Conservation (phyloP, 1,284 basidiomycete species). For the Ustilago cynodontis region DNA sequence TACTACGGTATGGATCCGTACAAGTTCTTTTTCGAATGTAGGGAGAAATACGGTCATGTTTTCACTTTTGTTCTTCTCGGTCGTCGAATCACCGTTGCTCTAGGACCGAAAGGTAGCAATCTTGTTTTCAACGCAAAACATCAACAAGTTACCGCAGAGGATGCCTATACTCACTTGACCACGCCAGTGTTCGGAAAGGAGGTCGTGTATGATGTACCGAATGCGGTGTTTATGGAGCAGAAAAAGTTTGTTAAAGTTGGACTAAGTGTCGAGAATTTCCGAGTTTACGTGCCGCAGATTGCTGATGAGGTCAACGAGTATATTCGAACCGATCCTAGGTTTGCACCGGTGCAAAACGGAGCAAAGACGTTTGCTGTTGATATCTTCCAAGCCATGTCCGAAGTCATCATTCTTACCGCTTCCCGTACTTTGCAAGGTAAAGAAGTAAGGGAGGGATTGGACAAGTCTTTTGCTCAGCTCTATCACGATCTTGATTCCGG, state of each 20-base stretch:
- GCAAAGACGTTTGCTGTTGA: slow-evolving; percentile 47
- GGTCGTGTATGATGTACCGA: slow-evolving; percentile 97
- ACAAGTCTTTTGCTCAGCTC: slow-evolving; percentile 86
- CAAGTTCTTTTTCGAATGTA: slow-evolving; percentile 79
- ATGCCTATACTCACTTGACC: slow-evolving; percentile 81
- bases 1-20: slow-evolving; percentile 84
- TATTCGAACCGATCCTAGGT: slow-evolving; percentile 73
- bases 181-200: slow-evolving; percentile 85
- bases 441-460: slow-evolving; percentile 83
- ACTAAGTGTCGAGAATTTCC: slow-evolving; percentile 90
- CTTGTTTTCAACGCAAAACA: slow-evolving; percentile 94
- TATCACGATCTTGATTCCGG: slow-evolving; percentile 90
- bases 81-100: slow-evolving; percentile 87
- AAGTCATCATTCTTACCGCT: slow-evolving; percentile 95
- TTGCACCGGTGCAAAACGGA: slow-evolving; percentile 72
- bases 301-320: slow-evolving; percentile 72
- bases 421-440: slow-evolving; percentile 91
- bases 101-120: slow-evolving; percentile 93
- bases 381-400: slow-evolving; percentile 80
- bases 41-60: slow-evolving; percentile 83
- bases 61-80: slow-evolving; percentile 86
- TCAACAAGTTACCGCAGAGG: slow-evolving; percentile 91
- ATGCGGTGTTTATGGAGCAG: slow-evolving; percentile 98
- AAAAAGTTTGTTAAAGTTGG: slow-evolving; percentile 91
- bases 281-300: slow-evolving; percentile 90